A percentile compares a stretch with the other conserved stretches of the same genome.
Evolutionary conservation across 2,329 filamentous ascomycete genomes (phyloP).

Genomic region (Neurospora crassa): DNA sequence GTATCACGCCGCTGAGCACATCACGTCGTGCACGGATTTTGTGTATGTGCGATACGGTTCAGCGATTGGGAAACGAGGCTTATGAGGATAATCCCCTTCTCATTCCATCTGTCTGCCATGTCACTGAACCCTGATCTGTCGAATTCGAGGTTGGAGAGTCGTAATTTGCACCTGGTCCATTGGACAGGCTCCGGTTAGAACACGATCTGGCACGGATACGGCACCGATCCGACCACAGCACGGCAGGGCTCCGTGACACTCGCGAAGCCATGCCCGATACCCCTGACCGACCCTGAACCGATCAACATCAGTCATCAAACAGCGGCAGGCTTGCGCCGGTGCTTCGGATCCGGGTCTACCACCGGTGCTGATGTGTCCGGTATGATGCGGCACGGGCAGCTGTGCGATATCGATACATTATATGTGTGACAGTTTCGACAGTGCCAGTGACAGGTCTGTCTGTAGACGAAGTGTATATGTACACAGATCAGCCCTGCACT

Average conservation of each 20-base stretch:
- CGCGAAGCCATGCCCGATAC: not conserved
- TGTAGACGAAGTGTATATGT: not conserved
- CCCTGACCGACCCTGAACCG: not conserved
- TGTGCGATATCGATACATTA: not conserved
- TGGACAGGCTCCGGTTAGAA: not conserved
- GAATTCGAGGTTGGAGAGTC: not conserved
- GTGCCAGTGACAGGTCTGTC: not conserved
- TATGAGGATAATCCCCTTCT: not conserved
- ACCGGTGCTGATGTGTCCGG: not conserved
- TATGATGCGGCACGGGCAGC: not conserved
- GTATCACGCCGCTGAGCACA: not conserved
- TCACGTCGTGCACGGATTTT: not conserved
- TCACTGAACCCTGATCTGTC: not conserved
- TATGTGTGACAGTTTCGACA: not conserved
- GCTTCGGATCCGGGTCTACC: not conserved
- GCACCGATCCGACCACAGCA: not conserved
- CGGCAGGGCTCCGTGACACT: not conserved
- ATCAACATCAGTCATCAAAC: not conserved
- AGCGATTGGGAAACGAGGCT: not conserved
- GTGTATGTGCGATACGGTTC: not conserved
- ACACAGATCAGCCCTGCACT: not conserved
- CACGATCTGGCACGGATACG: not conserved
- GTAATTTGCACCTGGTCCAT: not conserved
- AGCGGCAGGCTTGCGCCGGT: not conserved
- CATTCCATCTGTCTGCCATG: not conserved